phyloP scores from a whole-genome alignment of 2,329 filamentous ascomycete species.

The Verticillium klebahnii region DNA sequence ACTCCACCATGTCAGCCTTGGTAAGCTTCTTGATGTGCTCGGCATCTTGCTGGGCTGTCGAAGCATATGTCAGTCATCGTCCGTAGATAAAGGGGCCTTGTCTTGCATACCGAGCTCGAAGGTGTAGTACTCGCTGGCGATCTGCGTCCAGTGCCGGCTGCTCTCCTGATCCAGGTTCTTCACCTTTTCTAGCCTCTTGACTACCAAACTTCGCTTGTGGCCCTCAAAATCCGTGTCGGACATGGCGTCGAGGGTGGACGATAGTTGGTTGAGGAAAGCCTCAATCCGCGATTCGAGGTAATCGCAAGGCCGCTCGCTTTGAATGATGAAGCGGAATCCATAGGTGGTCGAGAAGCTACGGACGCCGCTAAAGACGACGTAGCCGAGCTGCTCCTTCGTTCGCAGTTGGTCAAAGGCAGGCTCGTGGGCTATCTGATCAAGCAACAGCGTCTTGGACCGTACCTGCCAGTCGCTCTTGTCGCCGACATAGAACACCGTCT shows the following conservation, averaged over 20 bases:
- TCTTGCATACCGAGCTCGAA: constrained; percentile 70
- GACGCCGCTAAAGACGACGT: constrained; percentile 85
- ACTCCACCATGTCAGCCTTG: constrained; percentile 74
- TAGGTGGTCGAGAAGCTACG: constrained; percentile 70
- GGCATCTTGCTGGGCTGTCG: constrained; percentile 68
- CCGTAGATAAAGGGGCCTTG: not conserved
- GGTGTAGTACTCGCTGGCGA: constrained; percentile 81
- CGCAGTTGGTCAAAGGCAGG: constrained; percentile 91
- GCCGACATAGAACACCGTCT: constrained; percentile 71
- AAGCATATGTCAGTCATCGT: constrained; percentile 12
- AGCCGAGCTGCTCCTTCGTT: constrained; percentile 96
- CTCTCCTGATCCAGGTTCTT: constrained; percentile 90
- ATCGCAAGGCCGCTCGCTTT: constrained; percentile 79
- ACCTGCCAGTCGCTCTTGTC: constrained; percentile 62
- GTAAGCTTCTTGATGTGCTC: constrained; percentile 67
- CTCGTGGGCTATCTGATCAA: constrained; percentile 89
- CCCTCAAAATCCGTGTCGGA: constrained; percentile 78
- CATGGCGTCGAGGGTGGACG: constrained; percentile 67
- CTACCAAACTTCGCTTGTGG: constrained; percentile 85
- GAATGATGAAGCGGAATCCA: constrained; percentile 85
- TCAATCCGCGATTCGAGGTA: constrained; percentile 89
- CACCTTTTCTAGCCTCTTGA: constrained; percentile 81
- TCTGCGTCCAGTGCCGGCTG: constrained; percentile 76
- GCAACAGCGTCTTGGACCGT: constrained; percentile 72
- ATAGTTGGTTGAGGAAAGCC: constrained; percentile 69